Base-by-base conservation (phyloP, 495 filamentous ascomycete genomes). In the Chaetomium tenue region DNA sequence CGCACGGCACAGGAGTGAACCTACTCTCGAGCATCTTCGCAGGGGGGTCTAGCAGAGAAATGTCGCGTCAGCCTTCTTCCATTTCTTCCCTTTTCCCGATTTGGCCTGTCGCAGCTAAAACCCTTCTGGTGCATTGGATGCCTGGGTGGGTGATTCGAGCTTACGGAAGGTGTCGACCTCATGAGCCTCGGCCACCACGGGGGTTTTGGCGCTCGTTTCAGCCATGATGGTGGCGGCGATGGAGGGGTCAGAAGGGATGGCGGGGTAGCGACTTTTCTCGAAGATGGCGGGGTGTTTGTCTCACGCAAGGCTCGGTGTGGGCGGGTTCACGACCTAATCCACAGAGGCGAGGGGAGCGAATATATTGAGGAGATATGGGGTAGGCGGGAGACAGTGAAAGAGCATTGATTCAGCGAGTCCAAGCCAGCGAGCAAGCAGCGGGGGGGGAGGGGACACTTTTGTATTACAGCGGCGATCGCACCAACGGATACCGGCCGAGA, bases 141-240 rank as follows among this genome's bases (percentile, higher is more conserved):
- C 7, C 13, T 15, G 20, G 11, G 9, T 18, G 51, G 15, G 6
- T 13, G 68, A 8, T 37, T 11, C 15, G 13, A 48, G 61, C 71
- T 71, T 67, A 85, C 91, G 88, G 79, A 85, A 94, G 18, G 90
- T 96, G 76, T 92, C 87, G 67, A 92, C 90, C 73, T 90, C 80
- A 77, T 94, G 91, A 70, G 92, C 89, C 81, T 96, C 92, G 54
- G 82, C 82, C 64, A 95, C 91, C 78, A 92, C 91, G 5, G 85
- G 80, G 72, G 81, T 78, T 74, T 84, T 84, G 66, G 82, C 79
- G 59, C 83, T 78, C 60, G 53, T 74, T 75, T 89, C 87, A 72
- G 86, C 86, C 90, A 94, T 93, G 65, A 65, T 68, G 30, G 55
- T 30, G 50, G 72, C 61, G 66, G 71, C 62, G 67, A 57, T 64